Conservation (phyloP, 306 rosid species). For the Crotalaria pallida region DNA sequence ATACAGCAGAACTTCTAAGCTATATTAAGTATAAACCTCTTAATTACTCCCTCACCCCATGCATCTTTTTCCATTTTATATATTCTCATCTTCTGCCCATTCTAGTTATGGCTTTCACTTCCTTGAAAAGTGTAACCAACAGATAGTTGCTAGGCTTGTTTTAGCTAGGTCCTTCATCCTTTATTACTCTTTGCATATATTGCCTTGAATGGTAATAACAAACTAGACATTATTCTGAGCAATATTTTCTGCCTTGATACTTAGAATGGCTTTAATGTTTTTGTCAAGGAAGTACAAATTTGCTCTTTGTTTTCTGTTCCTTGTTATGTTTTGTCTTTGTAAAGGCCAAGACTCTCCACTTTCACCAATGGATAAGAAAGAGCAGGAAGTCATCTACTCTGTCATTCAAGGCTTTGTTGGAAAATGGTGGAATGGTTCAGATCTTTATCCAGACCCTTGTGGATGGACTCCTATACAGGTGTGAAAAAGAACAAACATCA, state of each 20-base stretch:
- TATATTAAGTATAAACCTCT: slow-evolving; percentile 11
- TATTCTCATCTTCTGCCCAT: slow-evolving; percentile 12
- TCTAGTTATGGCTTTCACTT: background rate
- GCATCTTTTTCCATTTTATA: background rate
- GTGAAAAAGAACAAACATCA: background rate
- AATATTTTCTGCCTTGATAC: slow-evolving; percentile 1
- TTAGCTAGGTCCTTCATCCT: background rate
- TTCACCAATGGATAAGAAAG: slow-evolving; percentile 40
- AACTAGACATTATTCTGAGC: background rate
- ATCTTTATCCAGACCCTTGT: slow-evolving; percentile 64
- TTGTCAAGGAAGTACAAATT: background rate
- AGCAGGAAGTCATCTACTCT: slow-evolving; percentile 41
- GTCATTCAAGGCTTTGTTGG: slow-evolving; percentile 50
- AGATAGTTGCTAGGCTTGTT: background rate
- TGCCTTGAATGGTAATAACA: background rate
- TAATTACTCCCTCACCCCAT: background rate
- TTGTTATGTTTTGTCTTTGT: background rate
- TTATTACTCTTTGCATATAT: background rate
- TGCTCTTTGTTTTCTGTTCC: slow-evolving; percentile 13
- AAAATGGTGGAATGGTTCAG: slow-evolving; percentile 52
- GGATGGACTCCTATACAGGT: slow-evolving; percentile 68
- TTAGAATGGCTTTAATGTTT: slow-evolving; percentile 12
- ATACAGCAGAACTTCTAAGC: slow-evolving; percentile 8
- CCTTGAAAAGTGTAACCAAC: background rate
- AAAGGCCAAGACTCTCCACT: slow-evolving; percentile 17